A percentile compares a stretch with the other conserved stretches of the same genome.
Conservation (phyloP, 768 basidiomycete genomes). For the Tubosaeta brunneosetosa region DNA sequence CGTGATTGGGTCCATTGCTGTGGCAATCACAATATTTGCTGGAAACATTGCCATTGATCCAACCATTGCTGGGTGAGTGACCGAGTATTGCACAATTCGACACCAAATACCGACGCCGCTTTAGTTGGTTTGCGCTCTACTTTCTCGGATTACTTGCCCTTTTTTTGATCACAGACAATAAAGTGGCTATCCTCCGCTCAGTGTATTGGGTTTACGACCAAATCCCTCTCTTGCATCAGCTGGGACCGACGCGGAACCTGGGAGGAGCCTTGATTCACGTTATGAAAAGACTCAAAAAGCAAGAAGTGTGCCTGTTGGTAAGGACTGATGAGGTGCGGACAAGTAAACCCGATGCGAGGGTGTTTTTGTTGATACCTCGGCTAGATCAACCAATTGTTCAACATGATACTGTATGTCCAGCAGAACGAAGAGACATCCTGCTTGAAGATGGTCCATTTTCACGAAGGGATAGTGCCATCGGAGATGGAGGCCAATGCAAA, state of each 20-base stretch:
- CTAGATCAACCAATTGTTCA: slow-evolving; percentile 63
- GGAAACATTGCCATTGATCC: slow-evolving; percentile 62
- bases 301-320: slow-evolving; percentile 56
- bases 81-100: not conserved
- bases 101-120: not conserved
- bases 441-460: slow-evolving; percentile 66
- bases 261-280: slow-evolving; percentile 38
- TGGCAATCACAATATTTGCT: slow-evolving; percentile 43
- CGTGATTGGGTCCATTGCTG: slow-evolving; percentile 39
- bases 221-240: slow-evolving; percentile 43
- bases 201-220: slow-evolving; percentile 65
- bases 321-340: slow-evolving; percentile 61
- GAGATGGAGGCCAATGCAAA: slow-evolving; percentile 72
- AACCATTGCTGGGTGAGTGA: slow-evolving; percentile 47
- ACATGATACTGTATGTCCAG: slow-evolving; percentile 61
- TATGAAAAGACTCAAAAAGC: slow-evolving; percentile 45
- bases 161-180: slow-evolving; percentile 51
- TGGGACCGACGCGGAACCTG: slow-evolving; percentile 36
- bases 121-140: slow-evolving; percentile 61
- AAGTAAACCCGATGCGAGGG: not conserved
- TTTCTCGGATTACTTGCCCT: slow-evolving; percentile 44
- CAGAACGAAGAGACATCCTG: slow-evolving; percentile 67
- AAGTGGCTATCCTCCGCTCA: slow-evolving; percentile 48
- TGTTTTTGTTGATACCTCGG: not conserved
- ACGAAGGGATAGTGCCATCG: slow-evolving; percentile 54